A percentile compares a stretch with the other conserved stretches of the same genome.
These are phyloP conservation scores for Tuber magnatum DNA, from an alignment of 495 filamentous ascomycete genomes.

Conservation along the genomic window DNA sequence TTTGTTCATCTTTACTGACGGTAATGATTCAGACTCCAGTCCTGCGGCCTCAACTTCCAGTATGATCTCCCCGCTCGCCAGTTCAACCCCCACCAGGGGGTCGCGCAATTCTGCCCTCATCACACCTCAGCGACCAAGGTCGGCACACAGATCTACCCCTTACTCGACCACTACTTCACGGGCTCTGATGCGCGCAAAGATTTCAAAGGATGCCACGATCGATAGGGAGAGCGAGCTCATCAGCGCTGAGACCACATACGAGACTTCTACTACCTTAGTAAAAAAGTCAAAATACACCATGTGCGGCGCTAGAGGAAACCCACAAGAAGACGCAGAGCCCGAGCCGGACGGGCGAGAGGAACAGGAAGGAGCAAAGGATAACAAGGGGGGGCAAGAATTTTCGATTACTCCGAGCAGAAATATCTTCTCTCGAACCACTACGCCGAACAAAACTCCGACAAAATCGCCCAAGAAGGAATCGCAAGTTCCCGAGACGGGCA, in stretches of 20 bases:
- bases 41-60: not conserved
- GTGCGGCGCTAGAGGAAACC: constrained; percentile 30
- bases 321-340: not conserved
- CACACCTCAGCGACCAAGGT: constrained; percentile 29
- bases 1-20: not conserved
- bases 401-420: constrained; percentile 27
- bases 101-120: constrained; percentile 32
- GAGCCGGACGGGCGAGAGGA: constrained; percentile 26
- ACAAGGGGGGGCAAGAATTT: constrained; percentile 16
- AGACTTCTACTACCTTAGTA: constrained; percentile 11
- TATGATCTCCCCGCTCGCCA: not conserved
- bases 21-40: not conserved
- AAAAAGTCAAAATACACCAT: constrained; percentile 27
- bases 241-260: constrained; percentile 25
- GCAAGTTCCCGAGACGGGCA: constrained; percentile 24
- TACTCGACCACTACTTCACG: constrained; percentile 35
- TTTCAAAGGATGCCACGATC: constrained; percentile 20
- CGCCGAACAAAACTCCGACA: constrained; percentile 24
- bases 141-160: constrained; percentile 29
- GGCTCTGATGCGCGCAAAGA: constrained; percentile 33
- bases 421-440: constrained; percentile 24
- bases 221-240: constrained; percentile 28
- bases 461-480: constrained; percentile 19
- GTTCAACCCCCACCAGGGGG: constrained; percentile 7
- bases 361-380: constrained; percentile 31